Percentiles rank a stretch among this genome's conserved stretches.
phyloP scores from a whole-genome alignment of 2,329 filamentous ascomycete species.

The Fusarium sp. region DNA sequence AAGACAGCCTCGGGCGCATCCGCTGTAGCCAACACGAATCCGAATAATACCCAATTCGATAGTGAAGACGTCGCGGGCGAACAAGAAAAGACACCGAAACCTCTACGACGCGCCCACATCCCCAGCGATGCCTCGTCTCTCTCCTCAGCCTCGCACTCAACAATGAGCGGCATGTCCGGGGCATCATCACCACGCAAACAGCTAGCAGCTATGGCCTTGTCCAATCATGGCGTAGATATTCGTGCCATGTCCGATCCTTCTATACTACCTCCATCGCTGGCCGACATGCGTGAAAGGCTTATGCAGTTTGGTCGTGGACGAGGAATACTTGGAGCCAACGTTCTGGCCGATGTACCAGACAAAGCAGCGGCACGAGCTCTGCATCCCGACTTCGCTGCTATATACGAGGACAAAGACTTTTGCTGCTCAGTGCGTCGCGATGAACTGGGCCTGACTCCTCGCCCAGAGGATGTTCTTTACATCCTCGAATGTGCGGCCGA shows the following conservation, averaged over 20 bases:
- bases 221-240: background rate
- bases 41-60: background rate
- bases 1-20: background rate
- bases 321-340: background rate
- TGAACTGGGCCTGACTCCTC: background rate
- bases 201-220: background rate
- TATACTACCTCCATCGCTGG: background rate
- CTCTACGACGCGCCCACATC: background rate
- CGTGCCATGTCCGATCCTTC: constrained; percentile 1
- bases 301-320: background rate
- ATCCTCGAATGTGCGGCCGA: background rate
- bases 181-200: constrained; percentile 2
- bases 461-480: constrained; percentile 3
- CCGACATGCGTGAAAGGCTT: background rate
- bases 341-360: background rate
- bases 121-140: constrained; percentile 11
- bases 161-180: background rate
- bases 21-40: background rate
- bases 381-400: constrained; percentile 1
- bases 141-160: background rate
- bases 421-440: background rate
- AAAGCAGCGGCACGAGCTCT: background rate
- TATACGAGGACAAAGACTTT: background rate
- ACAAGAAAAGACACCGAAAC: background rate
- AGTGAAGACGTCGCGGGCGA: background rate